Conservation (phyloP, 352 stramenopile species). For the Globisporangium radiosum region DNA sequence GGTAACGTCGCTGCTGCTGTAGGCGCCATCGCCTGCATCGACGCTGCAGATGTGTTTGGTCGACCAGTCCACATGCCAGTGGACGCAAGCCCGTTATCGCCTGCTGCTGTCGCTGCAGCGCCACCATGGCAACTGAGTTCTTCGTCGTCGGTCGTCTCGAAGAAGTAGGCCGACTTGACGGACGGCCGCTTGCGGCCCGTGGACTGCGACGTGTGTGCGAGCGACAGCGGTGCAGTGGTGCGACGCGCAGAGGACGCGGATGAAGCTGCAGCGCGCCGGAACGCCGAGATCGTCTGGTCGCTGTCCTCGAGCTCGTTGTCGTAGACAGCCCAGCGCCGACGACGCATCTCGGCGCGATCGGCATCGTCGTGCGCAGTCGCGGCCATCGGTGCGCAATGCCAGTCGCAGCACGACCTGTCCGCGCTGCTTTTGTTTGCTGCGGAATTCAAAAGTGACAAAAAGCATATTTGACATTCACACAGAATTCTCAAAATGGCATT, state of each 20-base stretch:
- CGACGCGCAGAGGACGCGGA: background rate
- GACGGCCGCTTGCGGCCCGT: conserved; percentile 3
- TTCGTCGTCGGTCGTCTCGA: conserved; percentile 71
- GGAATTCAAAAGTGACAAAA: background rate
- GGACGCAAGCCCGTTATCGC: background rate
- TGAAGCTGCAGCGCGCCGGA: conserved; percentile 9
- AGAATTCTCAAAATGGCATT: background rate
- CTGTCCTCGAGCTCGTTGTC: conserved; percentile 57
- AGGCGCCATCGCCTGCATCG: conserved; percentile 1
- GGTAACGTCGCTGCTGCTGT: conserved; percentile 9
- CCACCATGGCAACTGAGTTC: conserved; percentile 6
- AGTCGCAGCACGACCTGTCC: background rate
- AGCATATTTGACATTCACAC: background rate
- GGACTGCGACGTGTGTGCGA: background rate
- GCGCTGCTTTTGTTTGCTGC: background rate
- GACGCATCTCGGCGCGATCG: conserved; percentile 3
- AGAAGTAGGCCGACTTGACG: conserved; percentile 53
- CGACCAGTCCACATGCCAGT: background rate
- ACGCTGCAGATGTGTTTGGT: background rate
- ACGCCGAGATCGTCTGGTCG: conserved; percentile 51
- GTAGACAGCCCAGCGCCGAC: conserved; percentile 35
- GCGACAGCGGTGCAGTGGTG: background rate
- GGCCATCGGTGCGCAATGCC: background rate
- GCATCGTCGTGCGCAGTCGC: background rate
- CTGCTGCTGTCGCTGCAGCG: background rate